phyloP scores from a whole-genome alignment of 2,329 filamentous ascomycete species.

The Fusarium devonianum region DNA sequence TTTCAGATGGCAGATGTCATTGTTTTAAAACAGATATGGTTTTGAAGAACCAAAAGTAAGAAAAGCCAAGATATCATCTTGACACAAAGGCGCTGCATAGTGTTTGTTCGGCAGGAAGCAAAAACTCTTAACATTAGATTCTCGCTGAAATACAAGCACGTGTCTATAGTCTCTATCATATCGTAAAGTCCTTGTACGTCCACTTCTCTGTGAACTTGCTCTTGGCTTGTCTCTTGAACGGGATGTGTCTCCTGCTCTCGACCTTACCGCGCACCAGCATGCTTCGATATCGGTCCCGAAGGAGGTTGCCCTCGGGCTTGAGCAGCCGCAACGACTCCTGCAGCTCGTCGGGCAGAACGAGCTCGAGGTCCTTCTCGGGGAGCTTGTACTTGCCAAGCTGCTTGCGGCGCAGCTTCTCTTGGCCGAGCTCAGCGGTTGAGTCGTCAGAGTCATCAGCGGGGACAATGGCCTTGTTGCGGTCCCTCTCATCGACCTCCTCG shows the following conservation, averaged over 20 bases:
- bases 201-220: conserved; percentile 91
- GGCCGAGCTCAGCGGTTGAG: conserved; percentile 64
- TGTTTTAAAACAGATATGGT: too few species aligned
- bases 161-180: conserved; percentile 36
- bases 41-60: too few species aligned
- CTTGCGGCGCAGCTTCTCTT: conserved; percentile 71
- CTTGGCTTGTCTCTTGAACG: conserved; percentile 83
- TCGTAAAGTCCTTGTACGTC: conserved; percentile 89
- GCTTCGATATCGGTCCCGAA: conserved; percentile 91
- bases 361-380: conserved; percentile 80
- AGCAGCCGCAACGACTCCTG: conserved; percentile 81
- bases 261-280: conserved; percentile 88
- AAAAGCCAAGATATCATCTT: too few species aligned
- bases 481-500: conserved; percentile 66
- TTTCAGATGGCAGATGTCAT: too few species aligned
- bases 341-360: conserved; percentile 83
- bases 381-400: conserved; percentile 77
- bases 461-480: conserved; percentile 56
- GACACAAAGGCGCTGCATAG: not conserved
- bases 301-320: conserved; percentile 93
- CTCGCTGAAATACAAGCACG: conserved; percentile 28
- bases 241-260: conserved; percentile 79
- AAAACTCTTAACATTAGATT: conserved; percentile 29
- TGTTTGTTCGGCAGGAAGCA: conserved; percentile 5
- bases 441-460: conserved; percentile 52